phyloP scores from a whole-genome alignment of 257 asterid genomes.

The Jasminum sambac region DNA sequence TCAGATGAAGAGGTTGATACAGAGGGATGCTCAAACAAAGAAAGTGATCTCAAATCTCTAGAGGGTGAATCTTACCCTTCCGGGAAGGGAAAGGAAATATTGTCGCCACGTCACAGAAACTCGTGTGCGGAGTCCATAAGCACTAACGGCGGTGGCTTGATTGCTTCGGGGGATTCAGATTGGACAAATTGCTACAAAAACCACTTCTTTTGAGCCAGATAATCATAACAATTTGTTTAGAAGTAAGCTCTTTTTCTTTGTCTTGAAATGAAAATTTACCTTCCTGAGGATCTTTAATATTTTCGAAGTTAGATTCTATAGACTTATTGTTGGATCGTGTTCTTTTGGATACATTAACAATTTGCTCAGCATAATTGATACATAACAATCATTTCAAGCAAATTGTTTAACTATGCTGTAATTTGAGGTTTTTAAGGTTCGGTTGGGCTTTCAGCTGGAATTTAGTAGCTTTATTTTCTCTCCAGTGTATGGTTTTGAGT shows the following conservation, averaged over 20 bases:
- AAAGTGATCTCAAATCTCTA: slow-evolving; percentile 37
- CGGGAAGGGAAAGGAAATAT: slow-evolving; percentile 34
- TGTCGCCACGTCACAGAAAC: slow-evolving; percentile 10
- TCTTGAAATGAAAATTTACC: not conserved
- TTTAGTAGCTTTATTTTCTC: not conserved
- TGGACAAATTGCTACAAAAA: slow-evolving; percentile 49
- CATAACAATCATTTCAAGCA: not conserved
- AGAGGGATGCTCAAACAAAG: slow-evolving; percentile 22
- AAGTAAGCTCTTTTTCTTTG: slow-evolving; percentile 19
- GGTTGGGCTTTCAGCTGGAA: not conserved
- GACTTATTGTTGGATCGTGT: not conserved
- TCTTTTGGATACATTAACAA: not conserved
- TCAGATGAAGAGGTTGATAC: slow-evolving; percentile 61
- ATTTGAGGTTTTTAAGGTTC: not conserved
- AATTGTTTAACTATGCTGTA: not conserved
- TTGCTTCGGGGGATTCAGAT: slow-evolving; percentile 73
- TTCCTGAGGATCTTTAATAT: not conserved
- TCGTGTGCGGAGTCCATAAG: slow-evolving; percentile 70
- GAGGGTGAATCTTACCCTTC: slow-evolving; percentile 49
- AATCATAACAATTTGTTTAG: slow-evolving; percentile 2
- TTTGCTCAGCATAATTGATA: not conserved
- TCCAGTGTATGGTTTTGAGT: not conserved
- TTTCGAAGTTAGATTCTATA: not conserved
- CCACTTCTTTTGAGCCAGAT: slow-evolving; percentile 35
- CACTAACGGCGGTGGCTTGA: slow-evolving; percentile 66